Evolutionary conservation across 192 early-diverging fungal genomes (phyloP), one percentile per base, ranked within the genome.

Genomic region (Obelidium mucronatum): DNA sequence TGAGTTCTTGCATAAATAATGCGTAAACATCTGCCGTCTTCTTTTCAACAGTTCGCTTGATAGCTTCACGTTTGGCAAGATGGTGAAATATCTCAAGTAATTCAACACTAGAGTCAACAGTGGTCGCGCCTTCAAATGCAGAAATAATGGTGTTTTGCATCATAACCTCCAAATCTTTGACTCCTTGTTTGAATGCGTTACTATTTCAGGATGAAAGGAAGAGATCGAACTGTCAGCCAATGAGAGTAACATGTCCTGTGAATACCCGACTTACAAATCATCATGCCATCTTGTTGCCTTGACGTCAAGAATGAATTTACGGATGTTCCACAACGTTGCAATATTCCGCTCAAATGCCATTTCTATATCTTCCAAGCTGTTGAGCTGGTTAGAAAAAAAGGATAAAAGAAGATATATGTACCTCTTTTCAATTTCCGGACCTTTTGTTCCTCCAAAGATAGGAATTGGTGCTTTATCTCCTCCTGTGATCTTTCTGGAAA

Each of bases 131-230:
- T 68, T 90, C 89, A 77, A 90, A 90, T 0, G 89, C 87, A 19
- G 86, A 85, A 3, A 80, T 81, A 59, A 90, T 90, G 28, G 84
- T 81, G 78, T 90, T 90, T 69, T 90, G 89, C 79, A 86, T 87
- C 88, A 90, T 90, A 6, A 90, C 87, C 75, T 90, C 89, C 31
- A 90, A 68, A 70, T 90, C 89, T 81, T 90, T 90, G 37, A 90
- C 84, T 4, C 89, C 86, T 73, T 90, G 89, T 67, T 90, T 90
- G 79, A 90, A 90, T 67, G 75, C 82, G 75, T 88, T 90, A 80
- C 90, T 74, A 40, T 33, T n/a, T 22, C 13, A 60, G 22, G 33
- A 24, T 60, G 15, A 26, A 64, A 39, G 13, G 8, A 35, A 35
- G 37, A 34, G 34, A 19, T 64, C 24, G 8, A 64, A 33, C 17